Conservation (phyloP, 352 stramenopile genomes). For the Phytophthora kernoviae region DNA sequence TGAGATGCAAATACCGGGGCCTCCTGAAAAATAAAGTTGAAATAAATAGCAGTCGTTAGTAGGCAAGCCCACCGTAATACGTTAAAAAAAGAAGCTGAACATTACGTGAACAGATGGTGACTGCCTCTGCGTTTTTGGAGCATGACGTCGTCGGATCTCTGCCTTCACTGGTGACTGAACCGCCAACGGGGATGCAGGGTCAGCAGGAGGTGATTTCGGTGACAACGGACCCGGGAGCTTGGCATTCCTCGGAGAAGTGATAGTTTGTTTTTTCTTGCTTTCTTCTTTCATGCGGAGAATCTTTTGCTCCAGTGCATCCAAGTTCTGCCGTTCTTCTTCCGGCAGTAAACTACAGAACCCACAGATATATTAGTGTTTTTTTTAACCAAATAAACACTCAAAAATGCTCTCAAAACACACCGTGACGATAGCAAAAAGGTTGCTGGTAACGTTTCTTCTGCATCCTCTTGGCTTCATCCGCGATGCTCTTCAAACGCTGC, state of each 20-base stretch:
- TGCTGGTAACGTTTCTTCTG: slow-evolving; percentile 74
- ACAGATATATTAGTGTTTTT: no score
- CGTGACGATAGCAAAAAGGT: slow-evolving; percentile 71
- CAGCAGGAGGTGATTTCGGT: slow-evolving; percentile 12
- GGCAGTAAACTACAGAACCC: slow-evolving; percentile 50
- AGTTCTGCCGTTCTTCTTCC: slow-evolving; percentile 54
- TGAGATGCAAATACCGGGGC: slow-evolving; percentile 45
- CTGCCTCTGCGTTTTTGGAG: slow-evolving; percentile 16
- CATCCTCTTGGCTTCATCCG: slow-evolving; percentile 67
- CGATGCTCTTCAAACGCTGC: slow-evolving; percentile 70
- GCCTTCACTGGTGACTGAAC: slow-evolving; percentile 12
- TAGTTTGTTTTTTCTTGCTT: slow-evolving; percentile 27
- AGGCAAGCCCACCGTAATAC: no score
- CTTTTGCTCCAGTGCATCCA: slow-evolving; percentile 58
- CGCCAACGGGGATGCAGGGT: slow-evolving; percentile 5
- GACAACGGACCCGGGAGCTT: slow-evolving; percentile 1
- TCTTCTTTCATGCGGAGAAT: slow-evolving; percentile 30
- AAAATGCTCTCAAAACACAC: no score
- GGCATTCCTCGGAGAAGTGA: slow-evolving; percentile 6
- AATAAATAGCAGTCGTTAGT: slow-evolving; percentile 1
- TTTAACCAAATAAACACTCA: no score
- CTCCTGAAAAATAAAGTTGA: slow-evolving; percentile 15
- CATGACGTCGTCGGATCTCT: slow-evolving; percentile 13
- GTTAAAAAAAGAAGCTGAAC: neutral
- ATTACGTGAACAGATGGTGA: slow-evolving; percentile 11